Evolutionary conservation across 2,329 filamentous ascomycete genomes (phyloP), one percentile per base, ranked within the genome.

Genomic region (Proliferodiscus dingleyae): DNA sequence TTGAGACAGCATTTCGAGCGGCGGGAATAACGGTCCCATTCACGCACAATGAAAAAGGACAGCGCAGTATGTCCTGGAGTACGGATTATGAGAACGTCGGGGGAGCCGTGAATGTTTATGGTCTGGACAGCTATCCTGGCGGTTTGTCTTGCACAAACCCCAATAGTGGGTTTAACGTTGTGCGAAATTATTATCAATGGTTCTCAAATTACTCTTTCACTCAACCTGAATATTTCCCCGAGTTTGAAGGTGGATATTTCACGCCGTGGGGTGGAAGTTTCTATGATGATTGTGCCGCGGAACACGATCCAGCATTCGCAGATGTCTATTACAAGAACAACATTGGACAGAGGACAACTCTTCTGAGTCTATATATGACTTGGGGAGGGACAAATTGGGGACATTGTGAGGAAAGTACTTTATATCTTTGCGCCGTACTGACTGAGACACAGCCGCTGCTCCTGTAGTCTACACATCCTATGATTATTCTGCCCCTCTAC

Each of bases 301-400:
- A 75, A 37, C 71, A 72, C 42, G 62, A 64, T 9, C 66, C 68
- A 0, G 68, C 68, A 10, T 78, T 75, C 56, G 68, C 73, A 1
- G 73, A 78, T 59, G 70, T 79, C 1, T 78, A 74, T 45, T 78
- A 77, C 57, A 77, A 77, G 56, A 74, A 77, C 52, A 72, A 77
- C 41, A 69, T 78, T 45, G 75, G 68, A 5, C 73, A 76, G 43
- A 63, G 69, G 18, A 64, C 70, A 2, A 76, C 72, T 0, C 57
- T 75, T 9, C 61, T 73, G 26, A 76, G 66, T 37, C 47, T 77
- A 11, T 78, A 77, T 51, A 77, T 78, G 67, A 66, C 68, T 0
- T 75, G 67, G 53, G 75, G 75, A n/a, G 75, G 74, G 1, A 78
- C 75, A 0, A 77, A 74, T 49, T 78, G 74, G 75, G 75, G 72